phyloP scores from a whole-genome alignment of 2,329 filamentous ascomycete species.

The Graphiopsis chlorocephala region DNA sequence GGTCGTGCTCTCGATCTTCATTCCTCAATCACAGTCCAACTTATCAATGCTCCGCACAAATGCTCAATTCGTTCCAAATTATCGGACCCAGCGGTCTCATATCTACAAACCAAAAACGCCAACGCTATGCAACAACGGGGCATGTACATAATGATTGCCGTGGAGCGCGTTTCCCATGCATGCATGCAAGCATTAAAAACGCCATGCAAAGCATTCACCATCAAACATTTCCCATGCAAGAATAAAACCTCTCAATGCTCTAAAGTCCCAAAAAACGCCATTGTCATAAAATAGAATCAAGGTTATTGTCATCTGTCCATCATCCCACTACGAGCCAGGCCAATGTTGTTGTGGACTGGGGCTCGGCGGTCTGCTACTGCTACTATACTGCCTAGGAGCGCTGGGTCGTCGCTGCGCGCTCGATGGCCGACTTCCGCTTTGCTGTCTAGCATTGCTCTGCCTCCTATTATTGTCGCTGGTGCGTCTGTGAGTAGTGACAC shows the following conservation, averaged over 20 bases:
- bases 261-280: neutral
- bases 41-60: neutral
- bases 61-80: neutral
- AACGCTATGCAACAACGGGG: constrained; percentile 1
- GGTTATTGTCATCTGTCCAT: neutral
- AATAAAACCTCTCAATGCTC: neutral
- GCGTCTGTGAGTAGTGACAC: constrained; percentile 60
- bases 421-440: neutral
- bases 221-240: neutral
- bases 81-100: neutral
- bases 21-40: neutral
- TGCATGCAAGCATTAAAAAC: neutral
- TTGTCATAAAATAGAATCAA: neutral
- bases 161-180: neutral
- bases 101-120: neutral
- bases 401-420: constrained; percentile 5
- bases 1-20: neutral
- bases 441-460: neutral
- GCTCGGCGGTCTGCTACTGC: constrained; percentile 10
- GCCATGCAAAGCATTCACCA: neutral
- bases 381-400: constrained; percentile 9
- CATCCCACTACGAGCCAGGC: neutral
- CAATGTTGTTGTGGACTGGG: neutral
- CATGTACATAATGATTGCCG: neutral
- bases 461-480: constrained; percentile 7